Evolutionary conservation across 2,329 filamentous ascomycete genomes (phyloP), one percentile per base, ranked within the genome.

Genomic region (Sporothrix phasma): DNA sequence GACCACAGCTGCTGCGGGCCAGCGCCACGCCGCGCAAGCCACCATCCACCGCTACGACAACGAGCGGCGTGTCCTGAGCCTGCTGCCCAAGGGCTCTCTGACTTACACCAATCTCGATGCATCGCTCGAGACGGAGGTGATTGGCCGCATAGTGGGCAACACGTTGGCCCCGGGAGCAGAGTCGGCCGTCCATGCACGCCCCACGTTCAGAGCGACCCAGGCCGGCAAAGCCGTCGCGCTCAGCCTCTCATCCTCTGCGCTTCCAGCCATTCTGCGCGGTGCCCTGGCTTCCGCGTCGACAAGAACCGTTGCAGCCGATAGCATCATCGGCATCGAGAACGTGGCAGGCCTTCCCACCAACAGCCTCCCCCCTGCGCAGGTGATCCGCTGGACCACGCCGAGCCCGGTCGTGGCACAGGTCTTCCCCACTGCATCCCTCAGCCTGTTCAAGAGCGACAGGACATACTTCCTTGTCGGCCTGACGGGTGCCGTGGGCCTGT

Each of bases 401-500:
- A 11, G 5, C 7, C 26, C 64, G 1, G 64, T 62, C 17, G 5
- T 26, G 13, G 64, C 56, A 8, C 54, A 41, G 58, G 73, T 53
- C 69, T 69, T 58, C 75, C 74, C 0, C 75, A 77, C 64, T 64
- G 72, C 13, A 67, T 77, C 3, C 67, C 74, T 15, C 74, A 74
- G 1, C 66, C 76, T 4, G 70, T 72, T 1, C 72, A 74, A 73
- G 49, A 61, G 69, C 1, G 74, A 81, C 65, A 77, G 75, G 3
- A 78, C 79, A 0, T 83, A 83, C 68, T 71, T 83, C 58, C 74
- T 83, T 43, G 76, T 82, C 19, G 80, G 81, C 15, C 79, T 80
- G n/a, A 79, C 79, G 0, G 80, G 80, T 39, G 80, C 79, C 26
- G 73, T 83, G 11, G 80, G 80, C 5, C 75, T 78, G 45, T 79